Evolutionary conservation across 306 rosid species (phyloP).

Genomic region (Quercus engelmannii): DNA sequence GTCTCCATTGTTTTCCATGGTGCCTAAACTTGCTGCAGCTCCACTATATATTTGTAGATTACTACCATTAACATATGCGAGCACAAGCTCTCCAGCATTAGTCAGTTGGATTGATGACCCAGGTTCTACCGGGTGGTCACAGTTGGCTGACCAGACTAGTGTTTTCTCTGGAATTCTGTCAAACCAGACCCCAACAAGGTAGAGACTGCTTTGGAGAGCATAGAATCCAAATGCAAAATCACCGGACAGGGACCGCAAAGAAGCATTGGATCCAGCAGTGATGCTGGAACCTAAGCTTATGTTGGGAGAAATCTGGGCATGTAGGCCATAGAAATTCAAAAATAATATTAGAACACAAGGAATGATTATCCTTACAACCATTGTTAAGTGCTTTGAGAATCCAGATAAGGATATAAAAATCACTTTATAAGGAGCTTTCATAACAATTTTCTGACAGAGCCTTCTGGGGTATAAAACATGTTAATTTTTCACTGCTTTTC

Average conservation of each 20-base stretch:
- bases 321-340: neutral
- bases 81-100: slow-evolving; percentile 16
- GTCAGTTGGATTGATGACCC: slow-evolving; percentile 24
- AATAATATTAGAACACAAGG: neutral
- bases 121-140: neutral
- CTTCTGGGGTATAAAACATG: no score
- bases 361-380: slow-evolving; percentile 5
- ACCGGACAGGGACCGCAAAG: slow-evolving; percentile 26
- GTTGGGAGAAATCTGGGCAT: slow-evolving; percentile 19
- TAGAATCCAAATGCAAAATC: slow-evolving; percentile 40
- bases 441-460: neutral
- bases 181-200: slow-evolving; percentile 30
- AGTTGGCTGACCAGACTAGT: slow-evolving; percentile 31
- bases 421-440: neutral
- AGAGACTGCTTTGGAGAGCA: slow-evolving; percentile 2
- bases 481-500: no score
- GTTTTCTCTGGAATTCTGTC: slow-evolving; percentile 27
- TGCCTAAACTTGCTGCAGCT: neutral
- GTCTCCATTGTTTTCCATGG: slow-evolving; percentile 23
- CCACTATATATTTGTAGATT: neutral
- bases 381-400: slow-evolving; percentile 3
- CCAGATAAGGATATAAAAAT: slow-evolving; percentile 14
- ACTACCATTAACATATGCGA: slow-evolving; percentile 14
- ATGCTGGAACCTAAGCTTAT: slow-evolving; percentile 16
- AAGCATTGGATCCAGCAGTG: slow-evolving; percentile 34